These are phyloP conservation scores for Fraxinus platypoda DNA, from an alignment of 305 asterid genomes.

Conservation along the genomic window DNA sequence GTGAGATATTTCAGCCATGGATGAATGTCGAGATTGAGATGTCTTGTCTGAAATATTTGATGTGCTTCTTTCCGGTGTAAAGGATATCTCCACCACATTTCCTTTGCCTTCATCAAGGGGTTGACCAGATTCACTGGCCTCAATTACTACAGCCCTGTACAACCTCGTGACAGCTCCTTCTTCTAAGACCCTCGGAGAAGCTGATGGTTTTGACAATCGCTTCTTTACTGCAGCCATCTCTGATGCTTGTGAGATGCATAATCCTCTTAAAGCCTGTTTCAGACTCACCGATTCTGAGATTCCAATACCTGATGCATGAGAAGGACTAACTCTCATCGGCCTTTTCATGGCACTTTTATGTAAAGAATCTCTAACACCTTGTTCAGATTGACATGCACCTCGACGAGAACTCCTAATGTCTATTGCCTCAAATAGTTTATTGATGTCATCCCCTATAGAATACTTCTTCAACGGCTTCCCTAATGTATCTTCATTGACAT, in stretches of 20 bases:
- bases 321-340: conserved; percentile 60
- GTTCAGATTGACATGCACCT: conserved; percentile 35
- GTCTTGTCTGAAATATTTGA: conserved; percentile 30
- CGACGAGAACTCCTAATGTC: conserved; percentile 47
- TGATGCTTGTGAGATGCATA: conserved; percentile 93
- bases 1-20: conserved; percentile 22
- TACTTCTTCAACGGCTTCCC: conserved; percentile 37
- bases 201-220: conserved; percentile 48
- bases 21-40: conserved; percentile 25
- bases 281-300: conserved; percentile 70
- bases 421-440: conserved; percentile 72
- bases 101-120: conserved; percentile 37
- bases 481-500: conserved; percentile 22
- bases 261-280: conserved; percentile 92
- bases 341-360: conserved; percentile 79
- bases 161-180: conserved; percentile 47
- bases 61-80: conserved; percentile 52
- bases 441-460: conserved; percentile 59
- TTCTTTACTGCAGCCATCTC: conserved; percentile 90
- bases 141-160: conserved; percentile 37
- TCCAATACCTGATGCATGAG: conserved; percentile 62
- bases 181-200: conserved; percentile 48
- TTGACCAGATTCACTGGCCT: conserved; percentile 35
- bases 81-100: conserved; percentile 57
- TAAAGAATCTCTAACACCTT: conserved; percentile 31